Evolutionary conservation across 1,139 yeast species (phyloP).

Genomic region (Yamadazyma spencermartinsiae): DNA sequence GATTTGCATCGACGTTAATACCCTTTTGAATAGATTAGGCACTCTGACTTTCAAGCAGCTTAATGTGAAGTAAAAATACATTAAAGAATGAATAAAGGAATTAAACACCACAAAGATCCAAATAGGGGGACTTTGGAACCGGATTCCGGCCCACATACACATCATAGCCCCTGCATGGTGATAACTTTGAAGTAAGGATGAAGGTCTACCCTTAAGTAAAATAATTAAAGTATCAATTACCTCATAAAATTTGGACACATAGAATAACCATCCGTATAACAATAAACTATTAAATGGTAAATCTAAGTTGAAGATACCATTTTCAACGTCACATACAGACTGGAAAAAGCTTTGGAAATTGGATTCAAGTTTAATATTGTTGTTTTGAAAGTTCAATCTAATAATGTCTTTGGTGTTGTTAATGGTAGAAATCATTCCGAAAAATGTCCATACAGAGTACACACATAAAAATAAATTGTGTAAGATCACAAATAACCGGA

Average conservation of each 20-base stretch:
- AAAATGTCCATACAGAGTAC: constrained; percentile 71
- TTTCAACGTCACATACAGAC: constrained; percentile 59
- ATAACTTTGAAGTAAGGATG: constrained; percentile 69
- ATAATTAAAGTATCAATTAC: constrained; percentile 70
- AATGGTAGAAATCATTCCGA: constrained; percentile 63
- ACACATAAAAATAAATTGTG: constrained; percentile 65
- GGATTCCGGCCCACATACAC: constrained; percentile 80
- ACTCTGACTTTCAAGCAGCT: constrained; percentile 62
- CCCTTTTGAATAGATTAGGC: constrained; percentile 58
- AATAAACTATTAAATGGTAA: constrained; percentile 17
- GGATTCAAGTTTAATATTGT: constrained; percentile 12
- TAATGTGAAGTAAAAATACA: constrained; percentile 72
- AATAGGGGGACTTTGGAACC: constrained; percentile 73
- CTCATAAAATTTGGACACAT: constrained; percentile 72
- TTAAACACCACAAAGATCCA: constrained; percentile 83
- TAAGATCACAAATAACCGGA: constrained; percentile 57
- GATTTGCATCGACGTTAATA: constrained; percentile 68
- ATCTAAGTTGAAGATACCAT: constrained; percentile 67
- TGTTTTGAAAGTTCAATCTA: constrained; percentile 16
- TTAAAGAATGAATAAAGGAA: constrained; percentile 70
- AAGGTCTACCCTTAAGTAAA: constrained; percentile 67
- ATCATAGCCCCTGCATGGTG: constrained; percentile 84
- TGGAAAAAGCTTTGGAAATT: constrained; percentile 45
- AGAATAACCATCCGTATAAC: constrained; percentile 66
- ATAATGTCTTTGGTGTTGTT: constrained; percentile 34